phyloP scores from a whole-genome alignment of 768 basidiomycete species.

The Termitomyces titanicus region DNA sequence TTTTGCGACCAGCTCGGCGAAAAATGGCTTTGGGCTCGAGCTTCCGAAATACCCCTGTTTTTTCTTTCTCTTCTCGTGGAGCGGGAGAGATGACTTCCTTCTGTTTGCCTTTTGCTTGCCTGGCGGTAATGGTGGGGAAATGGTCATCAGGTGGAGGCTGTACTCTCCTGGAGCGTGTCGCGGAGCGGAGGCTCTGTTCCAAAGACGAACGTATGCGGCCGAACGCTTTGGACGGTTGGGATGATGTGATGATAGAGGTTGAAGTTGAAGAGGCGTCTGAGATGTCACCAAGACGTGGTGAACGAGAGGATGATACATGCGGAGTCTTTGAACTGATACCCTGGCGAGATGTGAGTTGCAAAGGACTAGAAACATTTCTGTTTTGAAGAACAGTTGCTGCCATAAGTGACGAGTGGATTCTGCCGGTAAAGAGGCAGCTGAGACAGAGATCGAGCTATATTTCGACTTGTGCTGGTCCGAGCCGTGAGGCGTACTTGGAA shows the following conservation, averaged over 20 bases:
- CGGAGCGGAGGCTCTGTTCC: constrained; percentile 62
- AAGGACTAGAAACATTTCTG: constrained; percentile 38
- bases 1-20: constrained; percentile 38
- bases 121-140: constrained; percentile 37
- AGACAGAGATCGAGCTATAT: constrained; percentile 3
- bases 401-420: constrained; percentile 31
- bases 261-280: constrained; percentile 23
- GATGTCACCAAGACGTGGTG: constrained; percentile 32
- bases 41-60: constrained; percentile 41
- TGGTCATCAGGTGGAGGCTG: constrained; percentile 35
- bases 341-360: constrained; percentile 43
- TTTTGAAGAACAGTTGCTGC: constrained; percentile 37
- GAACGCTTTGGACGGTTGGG: constrained; percentile 50
- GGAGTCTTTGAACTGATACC: constrained; percentile 30
- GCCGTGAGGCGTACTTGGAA: not conserved
- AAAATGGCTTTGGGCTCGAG: constrained; percentile 51
- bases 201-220: constrained; percentile 63
- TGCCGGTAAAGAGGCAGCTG: not conserved
- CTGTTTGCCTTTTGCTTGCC: constrained; percentile 45
- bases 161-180: constrained; percentile 53
- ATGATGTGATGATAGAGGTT: constrained; percentile 18
- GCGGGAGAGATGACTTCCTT: constrained; percentile 18
- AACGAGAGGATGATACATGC: constrained; percentile 40
- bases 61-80: constrained; percentile 33
- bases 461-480: not conserved